Evolutionary conservation across 2,329 filamentous ascomycete genomes (phyloP), one percentile per base, ranked within the genome.

Genomic region (Xylaria hypoxylon): DNA sequence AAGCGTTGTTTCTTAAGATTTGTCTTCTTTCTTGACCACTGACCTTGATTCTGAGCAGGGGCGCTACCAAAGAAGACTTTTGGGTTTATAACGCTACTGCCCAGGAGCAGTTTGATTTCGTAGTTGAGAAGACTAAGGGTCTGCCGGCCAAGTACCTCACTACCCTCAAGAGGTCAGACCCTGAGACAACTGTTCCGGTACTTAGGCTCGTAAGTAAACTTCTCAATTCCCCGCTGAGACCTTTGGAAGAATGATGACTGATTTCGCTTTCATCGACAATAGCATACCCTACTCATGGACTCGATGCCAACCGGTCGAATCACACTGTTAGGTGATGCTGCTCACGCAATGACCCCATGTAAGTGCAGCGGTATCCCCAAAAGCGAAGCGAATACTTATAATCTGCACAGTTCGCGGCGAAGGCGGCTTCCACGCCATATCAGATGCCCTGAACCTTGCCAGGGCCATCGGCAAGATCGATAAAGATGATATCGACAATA

Each of bases 11-110:
- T 47, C 1, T 19, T 28, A 3, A 22, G 17, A 17, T 17, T 28
- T 5, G 6, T 24, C 8, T 11, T 24, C 7, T 26, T 3, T n/a
- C 19, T 45, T 4, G 1, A 11, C 7, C 13, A 13, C 63, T 65
- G 24, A 65, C 44, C 2, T 0, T 11, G 8, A 8, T 61, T 35
- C 5, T 2, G 24, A 8, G 3, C 8, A 66, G 64, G 33, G 55
- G 58, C 10, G 69, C 70, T 45, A 51, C 64, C 1, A 67, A 68
- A 52, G 94, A 97, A 75, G 87, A 90, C 17, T 84, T 96, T 70
- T 98, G 93, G 89, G 94, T 94, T 0, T 85, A 87, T 71, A 67
- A 62, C 1, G 70, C 72, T 50, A 83, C 90, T 11, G 74, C 71
- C 1, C 77, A 80, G 71, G 86, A 86, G 71, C 85, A 89, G 26